Conservation (phyloP, 768 basidiomycete species). For the Pisolithus microcarpus region DNA sequence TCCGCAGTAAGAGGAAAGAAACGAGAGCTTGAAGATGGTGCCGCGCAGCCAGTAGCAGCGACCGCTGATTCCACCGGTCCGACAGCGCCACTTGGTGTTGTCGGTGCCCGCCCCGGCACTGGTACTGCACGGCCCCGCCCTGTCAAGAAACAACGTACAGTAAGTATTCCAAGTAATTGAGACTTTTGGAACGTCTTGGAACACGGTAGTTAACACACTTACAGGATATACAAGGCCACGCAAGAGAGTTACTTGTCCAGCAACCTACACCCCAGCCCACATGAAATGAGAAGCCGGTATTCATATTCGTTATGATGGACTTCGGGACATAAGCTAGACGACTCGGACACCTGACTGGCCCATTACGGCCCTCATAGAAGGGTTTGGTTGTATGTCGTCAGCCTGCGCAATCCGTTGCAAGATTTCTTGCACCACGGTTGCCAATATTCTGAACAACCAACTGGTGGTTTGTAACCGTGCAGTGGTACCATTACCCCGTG, state of each 20-base stretch:
- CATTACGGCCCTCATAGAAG: neutral
- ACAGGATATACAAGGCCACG: slow-evolving; percentile 61
- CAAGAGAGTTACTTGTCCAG: slow-evolving; percentile 55
- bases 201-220: neutral
- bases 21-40: slow-evolving; percentile 25
- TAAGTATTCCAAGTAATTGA: slow-evolving; percentile 36
- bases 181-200: neutral
- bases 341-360: neutral
- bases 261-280: slow-evolving; percentile 59
- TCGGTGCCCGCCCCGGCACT: slow-evolving; percentile 53
- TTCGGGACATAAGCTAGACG: neutral
- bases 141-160: slow-evolving; percentile 70
- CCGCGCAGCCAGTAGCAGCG: slow-evolving; percentile 17
- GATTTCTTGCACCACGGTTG: neutral
- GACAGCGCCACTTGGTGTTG: slow-evolving; percentile 22
- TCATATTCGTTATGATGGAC: neutral
- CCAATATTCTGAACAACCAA: slow-evolving; percentile 1
- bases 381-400: neutral
- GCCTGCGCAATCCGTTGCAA: neutral
- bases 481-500: neutral
- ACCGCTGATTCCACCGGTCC: slow-evolving; percentile 17
- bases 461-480: no score
- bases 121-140: slow-evolving; percentile 58
- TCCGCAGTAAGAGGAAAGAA: slow-evolving; percentile 25
- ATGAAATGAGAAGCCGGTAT: neutral